These are phyloP conservation scores for Candida sanyaensis DNA, from an alignment of 1,139 yeast species.

Conservation along the genomic window DNA sequence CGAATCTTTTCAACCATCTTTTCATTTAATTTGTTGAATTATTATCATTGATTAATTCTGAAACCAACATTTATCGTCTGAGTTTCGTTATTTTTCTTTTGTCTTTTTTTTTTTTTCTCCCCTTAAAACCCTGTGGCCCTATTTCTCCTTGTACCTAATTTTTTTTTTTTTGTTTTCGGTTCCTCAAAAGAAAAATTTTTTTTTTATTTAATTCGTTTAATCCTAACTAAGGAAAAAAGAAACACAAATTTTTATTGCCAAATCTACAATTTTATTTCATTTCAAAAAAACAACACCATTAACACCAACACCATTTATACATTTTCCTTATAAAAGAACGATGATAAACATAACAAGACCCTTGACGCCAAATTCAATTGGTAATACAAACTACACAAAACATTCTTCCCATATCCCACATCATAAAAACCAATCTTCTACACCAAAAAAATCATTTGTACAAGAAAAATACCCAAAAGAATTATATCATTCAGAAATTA, in stretches of 20 bases:
- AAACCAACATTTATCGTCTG: no score
- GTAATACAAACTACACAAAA: conserved; percentile 1
- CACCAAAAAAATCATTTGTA: conserved; percentile 17
- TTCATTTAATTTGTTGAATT: no score
- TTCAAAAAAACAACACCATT: no score
- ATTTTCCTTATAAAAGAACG: background rate
- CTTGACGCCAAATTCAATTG: conserved; percentile 11
- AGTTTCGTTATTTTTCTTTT: no score
- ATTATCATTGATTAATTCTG: no score
- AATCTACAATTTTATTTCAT: background rate
- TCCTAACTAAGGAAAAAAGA: no score
- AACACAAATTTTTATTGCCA: background rate
- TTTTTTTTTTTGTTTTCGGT: background rate
- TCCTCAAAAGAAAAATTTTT: background rate
- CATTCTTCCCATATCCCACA: background rate
- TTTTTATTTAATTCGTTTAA: background rate
- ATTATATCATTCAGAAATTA: conserved; percentile 52
- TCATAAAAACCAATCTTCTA: background rate
- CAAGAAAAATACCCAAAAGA: conserved; percentile 50
- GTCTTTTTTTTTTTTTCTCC: background rate
- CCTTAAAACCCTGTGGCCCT: background rate
- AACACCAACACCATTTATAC: background rate
- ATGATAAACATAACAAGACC: conserved; percentile 10
- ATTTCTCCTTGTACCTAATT: no score
- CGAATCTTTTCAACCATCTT: no score